A percentile compares a stretch with the other conserved stretches of the same genome.
These are phyloP conservation scores for Nemania bipapillata DNA, from an alignment of 2,329 filamentous ascomycete genomes.

Conservation along the genomic window DNA sequence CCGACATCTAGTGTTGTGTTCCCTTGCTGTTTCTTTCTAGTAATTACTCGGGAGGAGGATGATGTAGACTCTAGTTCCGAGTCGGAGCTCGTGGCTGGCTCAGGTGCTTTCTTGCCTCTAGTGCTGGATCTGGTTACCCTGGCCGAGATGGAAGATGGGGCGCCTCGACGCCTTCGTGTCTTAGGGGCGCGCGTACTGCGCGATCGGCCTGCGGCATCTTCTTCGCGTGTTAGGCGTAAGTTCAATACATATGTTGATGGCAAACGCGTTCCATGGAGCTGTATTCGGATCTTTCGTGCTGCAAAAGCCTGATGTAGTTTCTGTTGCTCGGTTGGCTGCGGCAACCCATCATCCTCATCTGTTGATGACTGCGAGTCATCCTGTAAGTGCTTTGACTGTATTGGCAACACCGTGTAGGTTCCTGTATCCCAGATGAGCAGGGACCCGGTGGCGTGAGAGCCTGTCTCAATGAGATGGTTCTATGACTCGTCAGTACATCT, in stretches of 20 bases:
- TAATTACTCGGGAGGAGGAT: background rate
- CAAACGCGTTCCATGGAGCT: slow-evolving; percentile 64
- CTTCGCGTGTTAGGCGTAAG: slow-evolving; percentile 61
- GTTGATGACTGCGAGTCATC: slow-evolving; percentile 53
- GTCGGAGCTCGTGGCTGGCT: slow-evolving; percentile 37
- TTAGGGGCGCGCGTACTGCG: slow-evolving; percentile 44
- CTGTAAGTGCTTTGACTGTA: slow-evolving; percentile 18
- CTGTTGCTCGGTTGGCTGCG: slow-evolving; percentile 53
- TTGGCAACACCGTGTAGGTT: slow-evolving; percentile 65
- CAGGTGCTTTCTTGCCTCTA: slow-evolving; percentile 28
- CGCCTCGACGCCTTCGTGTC: slow-evolving; percentile 44
- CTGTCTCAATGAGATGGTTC: slow-evolving; percentile 72
- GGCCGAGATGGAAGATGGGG: slow-evolving; percentile 21
- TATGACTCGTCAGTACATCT: slow-evolving; percentile 43
- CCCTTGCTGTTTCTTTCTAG: background rate
- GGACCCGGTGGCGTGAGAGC: slow-evolving; percentile 64
- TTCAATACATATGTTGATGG: slow-evolving; percentile 65
- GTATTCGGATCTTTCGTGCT: slow-evolving; percentile 66
- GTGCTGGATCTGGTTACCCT: slow-evolving; percentile 25
- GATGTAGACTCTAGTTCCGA: slow-evolving; percentile 20
- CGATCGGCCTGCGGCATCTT: slow-evolving; percentile 53
- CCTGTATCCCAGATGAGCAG: slow-evolving; percentile 73
- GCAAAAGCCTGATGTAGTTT: slow-evolving; percentile 65
- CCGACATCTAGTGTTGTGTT: background rate
- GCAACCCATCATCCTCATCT: slow-evolving; percentile 44